phyloP scores from a whole-genome alignment of 192 early-diverging fungal genomes.

The Spizellomyces punctatus region DNA sequence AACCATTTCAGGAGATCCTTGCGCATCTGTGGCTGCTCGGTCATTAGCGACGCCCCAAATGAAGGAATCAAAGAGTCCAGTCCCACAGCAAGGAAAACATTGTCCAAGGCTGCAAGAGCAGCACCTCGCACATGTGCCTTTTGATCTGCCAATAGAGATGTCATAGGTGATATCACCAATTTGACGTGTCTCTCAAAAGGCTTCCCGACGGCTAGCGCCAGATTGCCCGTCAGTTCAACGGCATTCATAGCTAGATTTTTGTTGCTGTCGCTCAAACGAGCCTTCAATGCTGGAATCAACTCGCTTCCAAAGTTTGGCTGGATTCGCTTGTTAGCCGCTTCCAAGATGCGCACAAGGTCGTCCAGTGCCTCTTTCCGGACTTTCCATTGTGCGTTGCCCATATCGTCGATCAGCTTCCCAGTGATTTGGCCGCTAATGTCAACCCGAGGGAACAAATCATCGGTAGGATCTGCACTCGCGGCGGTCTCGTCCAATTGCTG shows the following conservation, averaged over 20 bases:
- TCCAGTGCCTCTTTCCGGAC: conserved; percentile 90
- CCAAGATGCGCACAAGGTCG: conserved; percentile 73
- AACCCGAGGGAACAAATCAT: conserved; percentile 86
- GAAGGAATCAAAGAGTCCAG: conserved; percentile 73
- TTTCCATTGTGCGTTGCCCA: conserved; percentile 89
- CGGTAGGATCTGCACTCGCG: conserved; percentile 59
- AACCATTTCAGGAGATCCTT: conserved; percentile 88
- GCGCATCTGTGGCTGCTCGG: conserved; percentile 83
- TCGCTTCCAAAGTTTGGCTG: conserved; percentile 77
- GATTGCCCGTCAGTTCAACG: conserved; percentile 74
- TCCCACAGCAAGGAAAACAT: conserved; percentile 66
- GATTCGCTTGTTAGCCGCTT: conserved; percentile 77
- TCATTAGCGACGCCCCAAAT: conserved; percentile 64
- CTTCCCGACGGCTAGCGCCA: conserved; percentile 84
- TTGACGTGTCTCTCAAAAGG: conserved; percentile 80
- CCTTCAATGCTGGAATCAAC: conserved; percentile 78
- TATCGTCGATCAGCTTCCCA: conserved; percentile 59
- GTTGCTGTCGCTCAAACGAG: conserved; percentile 86
- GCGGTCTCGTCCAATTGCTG: conserved; percentile 27
- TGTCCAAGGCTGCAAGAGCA: conserved; percentile 73
- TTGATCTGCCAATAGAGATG: conserved; percentile 81
- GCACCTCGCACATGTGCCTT: conserved; percentile 84
- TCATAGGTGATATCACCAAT: conserved; percentile 69
- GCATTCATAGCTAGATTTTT: conserved; percentile 83
- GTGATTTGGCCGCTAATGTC: conserved; percentile 74